Evolutionary conservation across 164 flowering plant genomes (phyloP).

Genomic region (Piper longum): DNA sequence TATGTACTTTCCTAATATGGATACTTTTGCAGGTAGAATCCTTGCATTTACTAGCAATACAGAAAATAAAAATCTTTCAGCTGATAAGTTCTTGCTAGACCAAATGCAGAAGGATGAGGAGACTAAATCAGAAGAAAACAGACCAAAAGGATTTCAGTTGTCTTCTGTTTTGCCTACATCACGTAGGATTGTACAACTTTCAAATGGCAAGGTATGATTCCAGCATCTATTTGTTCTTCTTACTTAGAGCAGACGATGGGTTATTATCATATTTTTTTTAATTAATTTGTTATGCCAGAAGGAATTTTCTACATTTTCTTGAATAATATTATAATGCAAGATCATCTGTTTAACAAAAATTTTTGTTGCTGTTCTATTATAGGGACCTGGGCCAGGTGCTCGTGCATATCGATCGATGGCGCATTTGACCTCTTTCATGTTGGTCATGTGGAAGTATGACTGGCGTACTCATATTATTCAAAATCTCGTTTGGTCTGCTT

Average conservation of each 20-base stretch:
- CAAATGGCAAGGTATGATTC: constrained; percentile 62
- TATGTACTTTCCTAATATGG: background rate
- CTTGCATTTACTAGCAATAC: constrained; percentile 33
- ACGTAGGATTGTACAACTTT: constrained; percentile 68
- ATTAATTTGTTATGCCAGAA: too few species aligned
- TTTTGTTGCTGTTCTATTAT: constrained; percentile 6
- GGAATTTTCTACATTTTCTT: background rate
- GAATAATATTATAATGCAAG: background rate
- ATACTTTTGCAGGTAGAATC: constrained; percentile 51
- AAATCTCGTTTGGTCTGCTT: background rate
- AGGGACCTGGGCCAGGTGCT: constrained; percentile 84
- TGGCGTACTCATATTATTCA: background rate
- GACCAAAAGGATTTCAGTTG: constrained; percentile 19
- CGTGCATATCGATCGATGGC: constrained; percentile 72
- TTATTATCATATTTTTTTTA: too few species aligned
- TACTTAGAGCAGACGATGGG: too few species aligned
- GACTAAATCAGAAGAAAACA: constrained; percentile 8
- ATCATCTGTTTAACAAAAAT: background rate
- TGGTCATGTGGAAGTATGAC: constrained; percentile 74
- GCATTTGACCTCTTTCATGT: constrained; percentile 90
- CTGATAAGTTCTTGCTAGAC: constrained; percentile 12
- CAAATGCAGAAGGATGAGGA: constrained; percentile 9
- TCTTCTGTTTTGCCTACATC: constrained; percentile 77
- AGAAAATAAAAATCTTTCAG: constrained; percentile 14
- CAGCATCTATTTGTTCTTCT: too few species aligned